Percentiles rank a stretch among this genome's conserved stretches.
Conservation (phyloP, 176 grass and related monocot genomes). For the Oryza coarctata region DNA sequence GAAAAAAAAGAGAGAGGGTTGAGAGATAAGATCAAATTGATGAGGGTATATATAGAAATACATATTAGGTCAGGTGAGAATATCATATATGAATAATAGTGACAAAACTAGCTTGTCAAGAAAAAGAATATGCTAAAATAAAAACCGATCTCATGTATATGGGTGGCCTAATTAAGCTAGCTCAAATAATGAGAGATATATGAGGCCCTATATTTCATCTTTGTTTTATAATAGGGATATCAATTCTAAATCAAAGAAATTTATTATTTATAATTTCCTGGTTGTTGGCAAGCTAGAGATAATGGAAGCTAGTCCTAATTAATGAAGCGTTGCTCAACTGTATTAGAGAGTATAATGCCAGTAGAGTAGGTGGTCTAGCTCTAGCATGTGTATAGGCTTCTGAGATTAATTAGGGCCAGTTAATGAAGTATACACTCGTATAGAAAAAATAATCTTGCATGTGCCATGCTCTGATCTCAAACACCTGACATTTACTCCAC, state of each 20-base stretch:
- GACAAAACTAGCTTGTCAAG: not conserved
- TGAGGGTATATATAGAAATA: not conserved
- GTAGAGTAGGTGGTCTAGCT: slow-evolving; percentile 11
- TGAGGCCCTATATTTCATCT: not conserved
- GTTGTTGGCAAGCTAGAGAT: slow-evolving; percentile 4
- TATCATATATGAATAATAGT: not conserved
- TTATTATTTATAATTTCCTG: not conserved
- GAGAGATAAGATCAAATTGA: not conserved
- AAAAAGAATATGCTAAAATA: not conserved
- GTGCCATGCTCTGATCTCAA: slow-evolving; percentile 1
- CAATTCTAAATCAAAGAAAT: not conserved
- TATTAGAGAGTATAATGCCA: not conserved
- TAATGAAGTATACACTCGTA: not conserved
- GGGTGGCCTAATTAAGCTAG: not conserved
- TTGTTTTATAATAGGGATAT: not conserved
- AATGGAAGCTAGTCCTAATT: not conserved
- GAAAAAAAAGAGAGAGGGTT: not conserved
- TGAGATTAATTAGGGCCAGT: not conserved
- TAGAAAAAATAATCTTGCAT: slow-evolving; percentile 23
- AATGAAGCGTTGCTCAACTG: slow-evolving; percentile 19
- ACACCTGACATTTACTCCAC: not conserved
- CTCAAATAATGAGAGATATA: not conserved
- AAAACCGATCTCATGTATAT: not conserved
- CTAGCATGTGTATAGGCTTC: not conserved
- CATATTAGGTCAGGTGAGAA: not conserved